Evolutionary conservation across 805 yeast genomes (phyloP), one percentile per base, ranked within the genome.

Genomic region (Nakazawaea ishiwadae): DNA sequence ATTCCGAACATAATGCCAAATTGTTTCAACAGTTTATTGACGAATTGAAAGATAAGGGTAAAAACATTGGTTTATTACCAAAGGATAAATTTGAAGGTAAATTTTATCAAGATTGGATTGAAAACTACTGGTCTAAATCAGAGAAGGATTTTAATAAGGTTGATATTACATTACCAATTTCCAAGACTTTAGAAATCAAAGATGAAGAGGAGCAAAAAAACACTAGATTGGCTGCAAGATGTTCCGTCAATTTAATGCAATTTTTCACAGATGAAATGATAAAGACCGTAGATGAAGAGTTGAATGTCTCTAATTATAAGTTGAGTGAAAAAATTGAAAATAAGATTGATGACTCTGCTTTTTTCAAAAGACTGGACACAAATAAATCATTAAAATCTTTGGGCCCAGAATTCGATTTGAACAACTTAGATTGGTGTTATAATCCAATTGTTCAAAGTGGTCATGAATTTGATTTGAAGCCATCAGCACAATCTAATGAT

Each of bases 381-480:
- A 55, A 64, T 42, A 78, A 77, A 29, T 39, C 56, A 17, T 57
- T 77, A 53, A 77, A 79, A 53, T 73, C 75, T 49, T 58, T 77
- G 36, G 81, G 84, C 35, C 66, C 74, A 26, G 91, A 84, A 41
- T 83, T 89, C 47, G 95, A 88, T 53, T 68, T 82, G 4, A 79
- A 77, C 47, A 75, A 79, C 48, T 65, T 91, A 16, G 98, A 91
- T 59, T 91, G 97, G 96, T 85, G 95, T 50, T 88, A 86, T 60
- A 79, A 89, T 42, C 97, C 98, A 21, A 85, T 89, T 39, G 74
- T 89, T 40, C 95, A 88, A 65, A 83, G 95, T 51, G 95, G 95
- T 41, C 88, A 87, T 27, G 78, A 79, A 42, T 90, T 80, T 55
- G 96, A 89, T 60, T 68, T 90, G 55, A 81, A 75, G 53, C 90